A percentile compares a stretch with the other conserved stretches of the same genome.
Conservation (phyloP, 169 alveolate species). For the Theileria orientalis region DNA sequence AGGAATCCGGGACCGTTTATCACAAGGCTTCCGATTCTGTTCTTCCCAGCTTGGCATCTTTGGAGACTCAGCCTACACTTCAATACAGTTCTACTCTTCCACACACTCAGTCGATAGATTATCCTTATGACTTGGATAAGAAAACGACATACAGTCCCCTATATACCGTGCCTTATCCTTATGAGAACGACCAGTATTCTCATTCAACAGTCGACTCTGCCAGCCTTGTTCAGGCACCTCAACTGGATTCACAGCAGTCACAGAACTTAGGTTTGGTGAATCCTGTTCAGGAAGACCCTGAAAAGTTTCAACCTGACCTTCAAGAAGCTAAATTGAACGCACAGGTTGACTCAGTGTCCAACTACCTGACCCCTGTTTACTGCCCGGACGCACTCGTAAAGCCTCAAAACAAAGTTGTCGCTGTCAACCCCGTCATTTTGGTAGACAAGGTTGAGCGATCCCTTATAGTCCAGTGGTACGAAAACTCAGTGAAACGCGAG, state of each 20-base stretch:
- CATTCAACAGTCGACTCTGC: neutral
- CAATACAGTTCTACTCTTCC: neutral
- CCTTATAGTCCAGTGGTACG: conserved; percentile 77
- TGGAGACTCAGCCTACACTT: conserved; percentile 63
- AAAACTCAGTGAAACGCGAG: conserved; percentile 68
- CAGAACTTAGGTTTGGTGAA: neutral
- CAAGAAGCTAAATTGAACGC: neutral
- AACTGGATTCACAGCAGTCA: neutral
- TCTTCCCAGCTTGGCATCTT: conserved; percentile 40
- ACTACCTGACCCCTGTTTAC: conserved; percentile 17
- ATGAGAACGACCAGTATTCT: conserved; percentile 25
- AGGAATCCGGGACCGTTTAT: conserved; percentile 6
- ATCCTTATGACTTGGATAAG: conserved; percentile 45
- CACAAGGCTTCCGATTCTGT: conserved; percentile 9
- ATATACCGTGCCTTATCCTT: conserved; percentile 10
- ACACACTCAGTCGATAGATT: conserved; percentile 23
- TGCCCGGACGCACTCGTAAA: conserved; percentile 25
- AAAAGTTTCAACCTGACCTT: conserved; percentile 1
- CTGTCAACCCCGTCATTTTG: conserved; percentile 65
- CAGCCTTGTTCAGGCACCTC: neutral
- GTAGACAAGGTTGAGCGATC: conserved; percentile 77
- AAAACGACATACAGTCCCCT: conserved; percentile 3
- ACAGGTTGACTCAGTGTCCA: conserved; percentile 1
- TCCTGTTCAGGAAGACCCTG: neutral
- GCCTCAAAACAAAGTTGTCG: conserved; percentile 40